Conservation (phyloP, 2,329 filamentous ascomycete genomes). For the Leptographium wingfieldii region DNA sequence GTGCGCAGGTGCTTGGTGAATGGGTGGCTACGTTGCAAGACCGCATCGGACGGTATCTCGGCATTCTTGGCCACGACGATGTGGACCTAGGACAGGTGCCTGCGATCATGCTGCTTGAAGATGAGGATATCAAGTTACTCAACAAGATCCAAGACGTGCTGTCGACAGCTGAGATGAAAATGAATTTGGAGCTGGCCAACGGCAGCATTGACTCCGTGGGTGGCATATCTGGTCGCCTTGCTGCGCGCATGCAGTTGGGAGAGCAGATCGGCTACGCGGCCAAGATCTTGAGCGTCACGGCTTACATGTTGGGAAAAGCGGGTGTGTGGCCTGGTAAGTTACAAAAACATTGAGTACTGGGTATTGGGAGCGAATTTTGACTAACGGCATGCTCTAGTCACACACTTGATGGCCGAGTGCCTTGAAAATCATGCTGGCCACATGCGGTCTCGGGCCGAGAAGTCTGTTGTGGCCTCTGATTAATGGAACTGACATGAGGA, state of each 20-base stretch:
- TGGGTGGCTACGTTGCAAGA: slow-evolving; percentile 92
- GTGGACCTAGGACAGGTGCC: slow-evolving; percentile 71
- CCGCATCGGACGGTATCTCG: slow-evolving; percentile 78
- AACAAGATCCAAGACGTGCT: slow-evolving; percentile 73
- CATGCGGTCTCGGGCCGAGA: slow-evolving; percentile 39
- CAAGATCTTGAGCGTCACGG: slow-evolving; percentile 72
- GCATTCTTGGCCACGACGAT: slow-evolving; percentile 71
- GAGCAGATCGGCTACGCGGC: slow-evolving; percentile 66
- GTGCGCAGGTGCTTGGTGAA: slow-evolving; percentile 83
- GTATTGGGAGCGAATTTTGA: background rate
- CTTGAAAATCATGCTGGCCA: slow-evolving; percentile 41
- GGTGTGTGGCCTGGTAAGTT: slow-evolving; percentile 81
- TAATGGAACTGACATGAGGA: background rate
- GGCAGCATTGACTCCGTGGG: slow-evolving; percentile 23
- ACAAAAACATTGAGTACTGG: background rate
- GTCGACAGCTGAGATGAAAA: slow-evolving; percentile 63
- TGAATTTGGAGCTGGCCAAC: slow-evolving; percentile 43
- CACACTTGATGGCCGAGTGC: slow-evolving; percentile 41
- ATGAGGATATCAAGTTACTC: slow-evolving; percentile 79
- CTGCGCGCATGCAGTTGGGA: slow-evolving; percentile 30
- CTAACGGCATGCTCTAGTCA: slow-evolving; percentile 23
- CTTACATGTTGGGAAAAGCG: slow-evolving; percentile 76
- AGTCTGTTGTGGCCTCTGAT: slow-evolving; percentile 29
- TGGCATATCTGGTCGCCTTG: slow-evolving; percentile 39
- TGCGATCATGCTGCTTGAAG: slow-evolving; percentile 79